These are phyloP conservation scores for Streptanthus diversifolius DNA, from an alignment of 345 rosid species.

Conservation along the genomic window DNA sequence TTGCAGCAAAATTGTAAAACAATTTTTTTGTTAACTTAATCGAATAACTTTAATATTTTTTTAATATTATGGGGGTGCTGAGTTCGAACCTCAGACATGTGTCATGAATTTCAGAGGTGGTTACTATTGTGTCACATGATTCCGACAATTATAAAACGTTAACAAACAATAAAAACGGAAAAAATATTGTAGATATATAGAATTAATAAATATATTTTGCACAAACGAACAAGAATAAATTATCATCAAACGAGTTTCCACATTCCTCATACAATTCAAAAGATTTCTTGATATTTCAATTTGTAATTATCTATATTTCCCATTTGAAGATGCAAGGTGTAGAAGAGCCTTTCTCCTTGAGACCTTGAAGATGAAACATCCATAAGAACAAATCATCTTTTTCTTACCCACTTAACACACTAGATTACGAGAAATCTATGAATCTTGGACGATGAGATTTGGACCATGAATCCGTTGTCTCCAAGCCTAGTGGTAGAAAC, in stretches of 20 bases:
- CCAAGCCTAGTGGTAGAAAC: constrained; percentile 45
- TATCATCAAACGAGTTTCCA: constrained; percentile 20
- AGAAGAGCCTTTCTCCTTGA: constrained; percentile 47
- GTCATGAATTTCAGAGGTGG: too few species aligned
- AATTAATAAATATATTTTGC: too few species aligned
- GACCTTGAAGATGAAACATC: constrained; percentile 62
- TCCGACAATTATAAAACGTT: too few species aligned
- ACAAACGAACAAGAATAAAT: neutral
- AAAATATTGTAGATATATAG: too few species aligned
- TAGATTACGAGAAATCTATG: constrained; percentile 36
- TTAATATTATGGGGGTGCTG: too few species aligned
- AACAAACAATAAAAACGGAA: too few species aligned
- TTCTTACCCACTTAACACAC: constrained; percentile 44
- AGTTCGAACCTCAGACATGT: too few species aligned
- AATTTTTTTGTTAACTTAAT: too few species aligned
- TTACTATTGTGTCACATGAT: too few species aligned
- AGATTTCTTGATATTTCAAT: constrained; percentile 33
- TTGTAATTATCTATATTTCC: constrained; percentile 6
- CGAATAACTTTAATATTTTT: too few species aligned
- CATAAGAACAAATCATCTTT: constrained; percentile 40
- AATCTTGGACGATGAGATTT: constrained; percentile 39
- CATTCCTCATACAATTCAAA: constrained; percentile 34
- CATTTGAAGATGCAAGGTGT: constrained; percentile 55
- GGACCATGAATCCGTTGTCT: constrained; percentile 48
- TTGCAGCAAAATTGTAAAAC: too few species aligned